Evolutionary conservation across 139 green algal species (phyloP).

Genomic region (Chlamydomonas urium): DNA sequence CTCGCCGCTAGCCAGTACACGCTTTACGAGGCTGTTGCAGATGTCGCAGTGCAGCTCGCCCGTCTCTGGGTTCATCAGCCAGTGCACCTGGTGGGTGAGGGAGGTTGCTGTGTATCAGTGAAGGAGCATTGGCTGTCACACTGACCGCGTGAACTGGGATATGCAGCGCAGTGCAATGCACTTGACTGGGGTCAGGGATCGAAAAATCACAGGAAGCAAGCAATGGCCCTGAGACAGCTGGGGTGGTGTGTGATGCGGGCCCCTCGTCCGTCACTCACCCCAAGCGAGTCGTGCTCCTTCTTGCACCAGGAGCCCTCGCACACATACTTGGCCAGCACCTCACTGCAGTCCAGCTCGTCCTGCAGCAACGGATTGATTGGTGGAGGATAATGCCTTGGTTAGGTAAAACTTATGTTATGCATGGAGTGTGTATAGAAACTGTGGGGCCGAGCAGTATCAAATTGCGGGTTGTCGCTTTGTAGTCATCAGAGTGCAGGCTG

Average conservation of each 20-base stretch:
- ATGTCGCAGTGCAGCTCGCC: constrained; percentile 23
- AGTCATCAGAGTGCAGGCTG: too few relatives aligned
- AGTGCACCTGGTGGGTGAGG: constrained; percentile 10
- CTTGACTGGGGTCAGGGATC: too few relatives aligned
- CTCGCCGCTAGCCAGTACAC: constrained; percentile 15
- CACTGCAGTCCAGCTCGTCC: constrained; percentile 24
- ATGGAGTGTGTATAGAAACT: too few relatives aligned
- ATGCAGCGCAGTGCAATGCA: too few relatives aligned
- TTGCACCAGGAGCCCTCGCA: constrained; percentile 19
- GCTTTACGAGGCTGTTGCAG: constrained; percentile 14
- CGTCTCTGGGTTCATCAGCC: constrained; percentile 14
- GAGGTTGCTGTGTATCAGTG: too few relatives aligned
- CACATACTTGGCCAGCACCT: constrained; percentile 20
- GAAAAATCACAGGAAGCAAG: too few relatives aligned
- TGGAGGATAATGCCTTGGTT: neutral
- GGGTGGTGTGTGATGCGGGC: too few relatives aligned
- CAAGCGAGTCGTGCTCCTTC: neutral
- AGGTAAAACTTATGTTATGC: too few relatives aligned
- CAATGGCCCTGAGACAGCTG: too few relatives aligned
- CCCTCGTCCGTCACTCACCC: neutral
- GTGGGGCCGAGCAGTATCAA: too few relatives aligned
- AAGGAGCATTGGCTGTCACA: constrained; percentile 6
- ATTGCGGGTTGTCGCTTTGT: too few relatives aligned
- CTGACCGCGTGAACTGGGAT: too few relatives aligned
- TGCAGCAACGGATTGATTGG: neutral